Conservation (phyloP, 1,139 yeast genomes). For the Taphrina wiesneri region DNA sequence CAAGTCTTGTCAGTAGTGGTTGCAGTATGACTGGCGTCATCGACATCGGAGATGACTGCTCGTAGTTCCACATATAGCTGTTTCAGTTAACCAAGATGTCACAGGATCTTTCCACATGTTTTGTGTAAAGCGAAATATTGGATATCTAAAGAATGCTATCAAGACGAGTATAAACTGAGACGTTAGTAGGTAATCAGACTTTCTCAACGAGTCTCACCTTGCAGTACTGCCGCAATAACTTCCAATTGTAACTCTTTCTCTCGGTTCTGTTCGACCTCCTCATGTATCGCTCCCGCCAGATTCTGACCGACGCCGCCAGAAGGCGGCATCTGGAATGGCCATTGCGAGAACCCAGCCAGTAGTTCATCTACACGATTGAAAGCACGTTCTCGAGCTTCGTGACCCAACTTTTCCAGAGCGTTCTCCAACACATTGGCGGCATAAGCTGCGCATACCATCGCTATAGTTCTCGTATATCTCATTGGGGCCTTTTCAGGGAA, state of each 20-base stretch:
- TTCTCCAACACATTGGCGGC: conserved; percentile 97
- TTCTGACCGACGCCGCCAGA: conserved; percentile 72
- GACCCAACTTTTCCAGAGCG: conserved; percentile 72
- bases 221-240: conserved; percentile 78
- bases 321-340: conserved; percentile 69
- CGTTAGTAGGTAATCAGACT: background rate
- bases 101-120: background rate
- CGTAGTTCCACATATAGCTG: background rate
- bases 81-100: background rate
- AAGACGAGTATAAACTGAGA: conserved; percentile 51
- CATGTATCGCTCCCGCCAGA: conserved; percentile 64
- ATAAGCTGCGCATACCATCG: conserved; percentile 83
- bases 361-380: conserved; percentile 91
- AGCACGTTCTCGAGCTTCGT: conserved; percentile 90
- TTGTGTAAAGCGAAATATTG: background rate
- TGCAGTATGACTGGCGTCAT: background rate
- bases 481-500: conserved; percentile 72
- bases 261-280: conserved; percentile 61
- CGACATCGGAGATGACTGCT: background rate
- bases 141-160: conserved; percentile 49
- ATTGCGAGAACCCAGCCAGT: conserved; percentile 76
- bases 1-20: background rate
- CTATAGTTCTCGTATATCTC: conserved; percentile 72
- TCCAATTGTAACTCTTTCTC: conserved; percentile 75
- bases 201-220: conserved; percentile 1